Evolutionary conservation across 306 rosid genomes (phyloP).

Genomic region (Vicia faba): DNA sequence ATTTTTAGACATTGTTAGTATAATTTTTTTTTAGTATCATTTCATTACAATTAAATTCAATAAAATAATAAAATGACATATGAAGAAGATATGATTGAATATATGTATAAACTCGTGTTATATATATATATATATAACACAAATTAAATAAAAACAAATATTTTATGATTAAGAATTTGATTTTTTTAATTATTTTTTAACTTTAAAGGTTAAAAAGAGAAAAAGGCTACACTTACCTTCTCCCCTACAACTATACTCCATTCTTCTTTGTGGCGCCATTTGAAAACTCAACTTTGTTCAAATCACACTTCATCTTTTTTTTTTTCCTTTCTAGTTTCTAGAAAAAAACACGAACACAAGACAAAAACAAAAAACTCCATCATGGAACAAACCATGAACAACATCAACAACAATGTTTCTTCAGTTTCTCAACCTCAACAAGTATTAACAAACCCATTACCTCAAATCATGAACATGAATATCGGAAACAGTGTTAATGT

Average conservation of each 20-base stretch:
- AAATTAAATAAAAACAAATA: no score
- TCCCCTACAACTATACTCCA: background rate
- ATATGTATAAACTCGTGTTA: background rate
- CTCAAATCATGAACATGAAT: constrained; percentile 36
- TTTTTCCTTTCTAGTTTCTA: constrained; percentile 26
- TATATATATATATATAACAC: no score
- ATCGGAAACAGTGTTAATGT: background rate
- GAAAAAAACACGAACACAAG: background rate
- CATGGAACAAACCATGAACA: constrained; percentile 63
- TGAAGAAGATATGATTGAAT: background rate
- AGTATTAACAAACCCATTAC: constrained; percentile 35
- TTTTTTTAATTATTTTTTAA: background rate
- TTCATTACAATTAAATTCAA: no score
- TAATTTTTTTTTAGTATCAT: no score
- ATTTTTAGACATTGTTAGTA: no score
- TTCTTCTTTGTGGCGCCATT: constrained; percentile 75
- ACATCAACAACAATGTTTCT: constrained; percentile 32
- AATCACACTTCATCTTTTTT: constrained; percentile 51
- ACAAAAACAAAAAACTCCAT: background rate
- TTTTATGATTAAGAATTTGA: background rate
- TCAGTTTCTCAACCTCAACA: constrained; percentile 40
- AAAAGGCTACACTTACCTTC: constrained; percentile 21
- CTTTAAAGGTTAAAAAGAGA: constrained; percentile 40
- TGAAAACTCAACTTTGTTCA: constrained; percentile 51
- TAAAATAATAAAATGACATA: background rate